Base-by-base conservation (phyloP, 768 basidiomycete genomes). In the Tulasnella sp. region DNA sequence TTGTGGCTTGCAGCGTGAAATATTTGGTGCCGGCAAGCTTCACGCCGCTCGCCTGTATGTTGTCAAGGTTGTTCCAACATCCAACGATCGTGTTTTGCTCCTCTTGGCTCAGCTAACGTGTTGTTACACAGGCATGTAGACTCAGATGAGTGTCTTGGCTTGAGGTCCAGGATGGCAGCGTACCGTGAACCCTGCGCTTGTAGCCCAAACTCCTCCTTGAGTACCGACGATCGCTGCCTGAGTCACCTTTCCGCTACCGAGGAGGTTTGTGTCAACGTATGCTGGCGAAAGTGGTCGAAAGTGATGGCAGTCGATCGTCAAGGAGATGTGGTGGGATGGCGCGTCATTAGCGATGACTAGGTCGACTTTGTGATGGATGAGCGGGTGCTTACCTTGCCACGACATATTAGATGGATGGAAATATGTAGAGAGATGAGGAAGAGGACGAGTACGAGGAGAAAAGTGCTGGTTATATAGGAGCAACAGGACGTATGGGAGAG, bases 241-340 rank as follows among this genome's bases (percentile, higher is more conserved):
- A 34, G 84, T n/a, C 81, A 97, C 84, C 84, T 89, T 93, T 79
- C 88, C 89, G 78, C 84, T 90, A 42, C 89, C 92, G 80, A 96
- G 82, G 76, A 96, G 89, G 82, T 93, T 89, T 81, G 84, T 85
- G 82, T 96, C 92, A 83, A 95, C 91, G 85, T 94, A 93, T 78
- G 87, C 94, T 96, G 81, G 36, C 12, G 64, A 64, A 67, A 17
- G 40, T 39, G 19, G 15, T 45, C 34, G 22, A 34, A 37, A 75
- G 36, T 34, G 74, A 75, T 75, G n/a, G 67, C n/a, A 38, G 72
- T 34, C 39, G 72, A 29, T 72, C 71, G 34, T 29, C 11, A 15
- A n/a, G 4, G 74, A 37, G 17, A 37, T 38, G 74, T 49, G 64
- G 37, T 64, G 74, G 37, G 64, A 75, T 54, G 54, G 68, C 58